Conservation (phyloP, 176 grass and related monocot species). For the Carex littledalei region DNA sequence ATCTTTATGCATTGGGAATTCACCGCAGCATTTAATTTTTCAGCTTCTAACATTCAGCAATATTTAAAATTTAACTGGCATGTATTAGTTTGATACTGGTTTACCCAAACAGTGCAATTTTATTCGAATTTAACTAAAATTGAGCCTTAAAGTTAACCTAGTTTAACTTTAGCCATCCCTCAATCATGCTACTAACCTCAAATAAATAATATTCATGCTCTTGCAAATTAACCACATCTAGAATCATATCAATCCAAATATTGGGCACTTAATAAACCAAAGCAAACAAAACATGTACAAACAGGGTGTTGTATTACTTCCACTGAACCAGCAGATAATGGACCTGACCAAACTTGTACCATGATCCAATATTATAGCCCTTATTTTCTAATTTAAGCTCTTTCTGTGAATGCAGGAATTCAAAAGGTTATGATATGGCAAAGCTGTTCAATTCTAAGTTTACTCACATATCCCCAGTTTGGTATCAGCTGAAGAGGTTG, state of each 20-base stretch:
- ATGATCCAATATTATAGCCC: neutral
- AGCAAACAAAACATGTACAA: neutral
- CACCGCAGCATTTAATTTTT: neutral
- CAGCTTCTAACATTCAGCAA: neutral
- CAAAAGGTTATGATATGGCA: constrained; percentile 94
- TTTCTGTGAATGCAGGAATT: constrained; percentile 58
- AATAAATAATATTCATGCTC: neutral
- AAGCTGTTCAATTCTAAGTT: constrained; percentile 69
- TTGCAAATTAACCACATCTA: neutral
- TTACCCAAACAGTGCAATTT: neutral
- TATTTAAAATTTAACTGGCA: neutral
- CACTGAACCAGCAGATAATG: neutral
- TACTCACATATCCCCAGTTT: constrained; percentile 89
- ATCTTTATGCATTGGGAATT: neutral
- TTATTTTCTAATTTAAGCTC: neutral
- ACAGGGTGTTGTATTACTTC: neutral
- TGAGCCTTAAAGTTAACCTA: neutral
- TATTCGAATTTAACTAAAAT: neutral
- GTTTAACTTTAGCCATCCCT: neutral
- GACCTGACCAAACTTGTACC: neutral
- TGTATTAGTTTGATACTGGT: neutral
- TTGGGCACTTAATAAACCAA: neutral
- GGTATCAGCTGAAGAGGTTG: constrained; percentile 96
- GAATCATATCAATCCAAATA: neutral
- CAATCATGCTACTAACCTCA: neutral